Evolutionary conservation across 371 early-diverging fungal genomes (phyloP).

Genomic region (Actinomortierella ambigua): DNA sequence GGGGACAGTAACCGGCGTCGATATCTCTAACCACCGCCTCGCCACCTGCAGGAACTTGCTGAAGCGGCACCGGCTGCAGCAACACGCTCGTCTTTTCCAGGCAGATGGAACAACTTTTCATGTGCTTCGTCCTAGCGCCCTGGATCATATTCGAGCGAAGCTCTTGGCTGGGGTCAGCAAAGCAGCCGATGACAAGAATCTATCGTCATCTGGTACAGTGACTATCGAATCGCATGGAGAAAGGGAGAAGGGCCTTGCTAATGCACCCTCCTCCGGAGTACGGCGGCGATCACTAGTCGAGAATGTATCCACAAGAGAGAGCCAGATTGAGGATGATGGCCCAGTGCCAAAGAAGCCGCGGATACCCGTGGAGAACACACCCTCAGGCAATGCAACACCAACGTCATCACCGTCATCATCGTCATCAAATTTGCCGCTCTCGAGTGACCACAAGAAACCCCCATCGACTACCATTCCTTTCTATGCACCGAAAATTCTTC

Average conservation of each 20-base stretch:
- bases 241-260: too few species aligned
- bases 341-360: constrained; percentile 10
- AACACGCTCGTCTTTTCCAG: constrained; percentile 64
- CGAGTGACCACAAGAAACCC: too few species aligned
- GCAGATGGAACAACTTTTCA: constrained; percentile 86
- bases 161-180: constrained; percentile 16
- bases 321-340: constrained; percentile 3
- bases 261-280: too few species aligned
- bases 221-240: too few species aligned
- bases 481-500: constrained; percentile 75
- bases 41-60: constrained; percentile 71
- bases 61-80: constrained; percentile 67
- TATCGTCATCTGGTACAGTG: too few species aligned
- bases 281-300: not conserved
- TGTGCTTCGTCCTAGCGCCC: constrained; percentile 70
- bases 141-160: constrained; percentile 50
- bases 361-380: constrained; percentile 1
- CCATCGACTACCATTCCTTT: constrained; percentile 63
- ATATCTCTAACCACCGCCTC: constrained; percentile 76
- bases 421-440: too few species aligned
- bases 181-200: not conserved
- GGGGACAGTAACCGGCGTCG: constrained; percentile 94
- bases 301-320: too few species aligned
- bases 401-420: too few species aligned
- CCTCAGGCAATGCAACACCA: not conserved